Evolutionary conservation across 257 asterid genomes (phyloP).

Genomic region (Lycium ferocissimum): DNA sequence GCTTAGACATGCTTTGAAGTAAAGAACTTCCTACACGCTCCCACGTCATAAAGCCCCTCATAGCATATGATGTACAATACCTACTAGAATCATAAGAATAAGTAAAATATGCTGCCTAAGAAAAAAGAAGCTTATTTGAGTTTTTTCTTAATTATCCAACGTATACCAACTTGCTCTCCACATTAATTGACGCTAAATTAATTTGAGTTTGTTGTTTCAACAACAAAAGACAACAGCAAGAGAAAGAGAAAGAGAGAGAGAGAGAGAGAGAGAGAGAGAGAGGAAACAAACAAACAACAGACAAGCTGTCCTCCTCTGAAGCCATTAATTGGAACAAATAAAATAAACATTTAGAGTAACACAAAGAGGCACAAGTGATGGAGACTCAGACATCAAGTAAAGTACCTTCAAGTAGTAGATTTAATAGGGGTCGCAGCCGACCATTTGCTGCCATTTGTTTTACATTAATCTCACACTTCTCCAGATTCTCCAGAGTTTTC

Average conservation of each 20-base stretch:
- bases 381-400: slow-evolving; percentile 23
- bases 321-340: slow-evolving; percentile 17
- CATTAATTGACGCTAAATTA: background rate
- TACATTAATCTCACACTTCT: slow-evolving; percentile 84
- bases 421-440: slow-evolving; percentile 81
- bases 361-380: background rate
- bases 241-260: background rate
- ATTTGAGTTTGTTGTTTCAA: background rate
- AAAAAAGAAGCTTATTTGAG: slow-evolving; percentile 16
- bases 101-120: background rate
- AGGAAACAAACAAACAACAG: background rate
- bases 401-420: slow-evolving; percentile 83
- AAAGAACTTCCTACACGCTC: slow-evolving; percentile 6
- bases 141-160: background rate
- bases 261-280: background rate
- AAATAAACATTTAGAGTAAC: slow-evolving; percentile 14
- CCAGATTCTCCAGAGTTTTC: slow-evolving; percentile 78
- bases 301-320: background rate
- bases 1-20: slow-evolving; percentile 13
- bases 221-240: background rate
- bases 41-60: background rate
- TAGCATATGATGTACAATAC: background rate
- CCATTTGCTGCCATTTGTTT: slow-evolving; percentile 94
- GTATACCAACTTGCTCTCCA: background rate
- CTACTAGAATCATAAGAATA: background rate